Evolutionary conservation across 805 yeast species (phyloP), one percentile per base, ranked within the genome.

Genomic region (Aciculoconidium aculeatum): DNA sequence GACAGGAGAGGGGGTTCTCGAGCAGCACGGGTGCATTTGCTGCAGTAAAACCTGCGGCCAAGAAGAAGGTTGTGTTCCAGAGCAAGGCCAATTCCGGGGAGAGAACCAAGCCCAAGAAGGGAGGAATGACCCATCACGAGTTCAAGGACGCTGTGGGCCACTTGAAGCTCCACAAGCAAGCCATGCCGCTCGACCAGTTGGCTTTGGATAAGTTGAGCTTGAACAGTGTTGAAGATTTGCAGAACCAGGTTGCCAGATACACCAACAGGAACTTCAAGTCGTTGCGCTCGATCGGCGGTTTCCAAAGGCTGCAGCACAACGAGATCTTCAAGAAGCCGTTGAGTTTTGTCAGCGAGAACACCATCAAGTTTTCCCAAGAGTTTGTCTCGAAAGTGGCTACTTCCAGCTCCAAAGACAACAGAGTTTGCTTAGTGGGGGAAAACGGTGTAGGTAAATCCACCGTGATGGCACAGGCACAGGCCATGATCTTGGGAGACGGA

Each of bases 361-460:
- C 81, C 22, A 53, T 67, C 4, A 35, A 47, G 11, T 45, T 64
- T 13, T 40, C 75, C 8, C 41, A 58, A 14, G 46, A 58, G 1
- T 53, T 76, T 25, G 45, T 76, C 7, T 35, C 55, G 11, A 51
- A 53, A 5, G 49, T 70, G 15, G 37, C 43, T 3, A 28, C 35
- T 0, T 26, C 61, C 0, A 46, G 69, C 0, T 51, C 70, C 1
- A 44, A 42, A 9, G 40, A 55, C 8, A 80, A 75, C 46, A 66
- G 80, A 42, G 43, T 70, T 17, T 60, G 77, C 17, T 37, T 85
- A n/a, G 51, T 72, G 12, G 95, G 95, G 23, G 77, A 70, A 32
- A 57, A 72, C 24, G 95, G 95, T 27, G 67, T 72, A 7, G 96
- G 96, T 6, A 88, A 87, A 60, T 72, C 90, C 3, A 73, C 85